phyloP scores from a whole-genome alignment of 176 grass and related monocot genomes.

The Guadua angustifolia region DNA sequence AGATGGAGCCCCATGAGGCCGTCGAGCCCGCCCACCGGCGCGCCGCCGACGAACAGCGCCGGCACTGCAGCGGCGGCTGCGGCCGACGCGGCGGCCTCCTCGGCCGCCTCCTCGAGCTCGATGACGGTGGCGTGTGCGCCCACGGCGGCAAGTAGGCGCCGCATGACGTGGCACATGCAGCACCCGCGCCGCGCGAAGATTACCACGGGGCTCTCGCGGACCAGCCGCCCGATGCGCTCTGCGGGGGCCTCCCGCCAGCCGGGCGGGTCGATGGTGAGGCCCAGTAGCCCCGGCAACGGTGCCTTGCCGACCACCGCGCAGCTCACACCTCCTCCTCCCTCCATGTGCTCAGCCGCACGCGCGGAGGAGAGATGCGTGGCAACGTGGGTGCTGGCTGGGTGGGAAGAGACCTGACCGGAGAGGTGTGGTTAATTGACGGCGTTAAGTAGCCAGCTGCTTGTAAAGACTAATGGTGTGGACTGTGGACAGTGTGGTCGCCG shows the following conservation, averaged over 20 bases:
- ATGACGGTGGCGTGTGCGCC: conserved; percentile 78
- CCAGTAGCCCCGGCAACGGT: conserved; percentile 11
- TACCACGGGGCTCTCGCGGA: conserved; percentile 75
- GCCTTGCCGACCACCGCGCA: conserved; percentile 40
- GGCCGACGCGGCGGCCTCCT: conserved; percentile 46
- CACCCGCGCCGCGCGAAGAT: conserved; percentile 69
- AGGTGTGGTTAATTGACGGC: background rate
- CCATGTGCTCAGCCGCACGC: conserved; percentile 31
- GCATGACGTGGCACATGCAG: conserved; percentile 93
- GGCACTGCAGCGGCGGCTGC: conserved; percentile 49
- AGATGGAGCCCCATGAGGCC: conserved; percentile 73
- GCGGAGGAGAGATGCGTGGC: background rate
- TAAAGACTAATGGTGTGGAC: background rate
- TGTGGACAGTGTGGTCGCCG: conserved; percentile 19
- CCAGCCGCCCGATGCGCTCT: conserved; percentile 53
- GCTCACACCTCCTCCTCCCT: conserved; percentile 51
- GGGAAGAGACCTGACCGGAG: background rate
- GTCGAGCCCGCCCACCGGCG: conserved; percentile 67
- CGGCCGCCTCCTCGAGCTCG: conserved; percentile 65
- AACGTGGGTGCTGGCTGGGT: background rate
- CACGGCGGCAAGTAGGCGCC: conserved; percentile 55
- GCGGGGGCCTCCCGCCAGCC: conserved; percentile 42
- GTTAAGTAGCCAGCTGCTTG: background rate
- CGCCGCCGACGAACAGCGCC: conserved; percentile 70
- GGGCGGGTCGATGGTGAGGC: conserved; percentile 57